These are phyloP conservation scores for Lasiodiplodia gonubiensis DNA, from an alignment of 2,329 filamentous ascomycete genomes.

Conservation along the genomic window DNA sequence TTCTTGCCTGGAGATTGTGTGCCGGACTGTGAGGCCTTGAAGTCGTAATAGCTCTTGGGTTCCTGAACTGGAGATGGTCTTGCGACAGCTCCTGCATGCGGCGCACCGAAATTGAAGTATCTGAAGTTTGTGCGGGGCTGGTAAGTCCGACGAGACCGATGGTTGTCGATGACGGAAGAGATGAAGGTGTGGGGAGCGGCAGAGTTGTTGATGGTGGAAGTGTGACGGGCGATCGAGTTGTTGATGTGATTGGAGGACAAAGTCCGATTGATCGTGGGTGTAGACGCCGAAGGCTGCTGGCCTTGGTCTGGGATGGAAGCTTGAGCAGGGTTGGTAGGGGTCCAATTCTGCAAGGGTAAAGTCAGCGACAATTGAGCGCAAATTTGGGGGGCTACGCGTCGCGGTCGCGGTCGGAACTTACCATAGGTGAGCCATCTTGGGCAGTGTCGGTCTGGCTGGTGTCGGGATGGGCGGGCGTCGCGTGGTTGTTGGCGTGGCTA, in stretches of 20 bases:
- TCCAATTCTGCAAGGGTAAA: not conserved
- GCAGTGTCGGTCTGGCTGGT: not conserved
- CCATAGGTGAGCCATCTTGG: slow-evolving; percentile 1
- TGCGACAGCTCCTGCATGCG: not conserved
- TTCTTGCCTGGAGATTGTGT: too few relatives aligned
- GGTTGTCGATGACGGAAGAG: not conserved
- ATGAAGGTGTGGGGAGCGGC: not conserved
- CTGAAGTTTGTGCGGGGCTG: not conserved
- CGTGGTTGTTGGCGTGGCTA: not conserved
- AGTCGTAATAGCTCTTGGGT: not conserved
- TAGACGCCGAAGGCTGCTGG: not conserved
- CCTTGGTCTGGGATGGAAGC: not conserved
- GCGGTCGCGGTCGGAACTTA: not conserved
- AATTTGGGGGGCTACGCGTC: not conserved
- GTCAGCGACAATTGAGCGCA: not conserved
- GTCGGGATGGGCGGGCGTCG: not conserved
- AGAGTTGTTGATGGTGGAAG: not conserved
- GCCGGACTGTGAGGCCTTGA: too few relatives aligned
- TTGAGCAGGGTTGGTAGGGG: not conserved
- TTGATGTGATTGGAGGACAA: not conserved
- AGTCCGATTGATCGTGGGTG: not conserved
- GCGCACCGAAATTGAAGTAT: not conserved
- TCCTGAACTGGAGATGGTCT: not conserved
- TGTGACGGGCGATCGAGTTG: not conserved
- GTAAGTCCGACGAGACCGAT: too few relatives aligned